phyloP scores from a whole-genome alignment of 1,284 basidiomycete genomes.

The Cutaneotrichosporon cutaneum region DNA sequence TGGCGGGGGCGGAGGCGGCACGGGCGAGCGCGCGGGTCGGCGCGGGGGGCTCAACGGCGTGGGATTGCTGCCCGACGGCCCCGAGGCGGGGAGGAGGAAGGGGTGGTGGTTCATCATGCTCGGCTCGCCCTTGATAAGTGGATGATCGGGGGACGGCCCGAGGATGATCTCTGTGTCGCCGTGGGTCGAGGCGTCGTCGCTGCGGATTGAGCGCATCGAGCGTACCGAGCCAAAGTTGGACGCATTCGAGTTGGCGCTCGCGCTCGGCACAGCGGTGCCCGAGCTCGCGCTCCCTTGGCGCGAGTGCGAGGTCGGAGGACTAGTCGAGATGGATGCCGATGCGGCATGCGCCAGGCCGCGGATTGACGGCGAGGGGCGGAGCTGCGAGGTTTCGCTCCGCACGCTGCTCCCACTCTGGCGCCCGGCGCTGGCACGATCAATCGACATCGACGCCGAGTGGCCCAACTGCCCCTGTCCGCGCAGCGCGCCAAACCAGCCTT shows the following conservation, averaged over 20 bases:
- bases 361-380: background rate
- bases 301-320: background rate
- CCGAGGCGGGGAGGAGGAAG: slow-evolving; percentile 2
- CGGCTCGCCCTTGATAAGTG: slow-evolving; percentile 7
- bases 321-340: background rate
- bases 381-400: background rate
- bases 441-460: background rate
- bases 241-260: background rate
- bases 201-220: slow-evolving; percentile 4
- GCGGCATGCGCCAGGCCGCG: background rate
- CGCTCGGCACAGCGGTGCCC: background rate
- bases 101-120: slow-evolving; percentile 5
- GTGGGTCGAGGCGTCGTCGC: slow-evolving; percentile 1
- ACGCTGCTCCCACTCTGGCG: background rate
- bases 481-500: background rate
- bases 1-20: slow-evolving; percentile 3
- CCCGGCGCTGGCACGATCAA: background rate
- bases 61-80: background rate
- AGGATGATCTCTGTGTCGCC: slow-evolving; percentile 6
- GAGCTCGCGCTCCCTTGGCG: background rate
- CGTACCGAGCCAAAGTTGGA: slow-evolving; percentile 11
- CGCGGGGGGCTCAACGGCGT: slow-evolving; percentile 11
- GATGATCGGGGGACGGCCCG: slow-evolving; percentile 1
- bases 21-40: slow-evolving; percentile 2
- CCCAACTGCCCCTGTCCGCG: background rate